These are phyloP conservation scores for Geranomyces michiganensis DNA, from an alignment of 192 early-diverging fungal genomes.

Conservation along the genomic window DNA sequence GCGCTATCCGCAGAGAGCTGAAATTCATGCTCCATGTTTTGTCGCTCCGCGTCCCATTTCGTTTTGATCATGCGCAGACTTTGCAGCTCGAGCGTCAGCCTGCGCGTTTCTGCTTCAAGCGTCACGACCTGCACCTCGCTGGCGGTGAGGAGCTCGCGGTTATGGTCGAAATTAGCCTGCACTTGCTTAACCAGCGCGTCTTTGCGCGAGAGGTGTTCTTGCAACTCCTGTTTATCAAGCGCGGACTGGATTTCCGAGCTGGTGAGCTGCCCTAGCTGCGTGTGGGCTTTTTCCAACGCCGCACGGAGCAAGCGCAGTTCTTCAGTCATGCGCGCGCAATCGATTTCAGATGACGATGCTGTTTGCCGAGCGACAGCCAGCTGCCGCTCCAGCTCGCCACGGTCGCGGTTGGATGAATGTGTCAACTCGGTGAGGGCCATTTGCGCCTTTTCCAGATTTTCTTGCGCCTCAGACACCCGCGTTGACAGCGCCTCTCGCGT, in stretches of 20 bases:
- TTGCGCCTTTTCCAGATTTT: not conserved
- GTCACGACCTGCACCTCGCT: not conserved
- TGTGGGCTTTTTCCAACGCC: not conserved
- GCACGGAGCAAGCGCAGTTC: conserved; percentile 1
- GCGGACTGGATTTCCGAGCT: not conserved
- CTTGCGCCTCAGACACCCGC: not conserved
- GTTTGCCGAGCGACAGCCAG: not conserved
- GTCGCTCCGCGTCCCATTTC: conserved; percentile 1
- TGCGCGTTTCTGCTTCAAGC: not conserved
- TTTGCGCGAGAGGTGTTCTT: not conserved
- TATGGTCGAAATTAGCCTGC: not conserved
- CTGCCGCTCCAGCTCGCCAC: conserved; percentile 7
- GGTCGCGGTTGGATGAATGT: not conserved
- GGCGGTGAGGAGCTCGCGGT: not conserved
- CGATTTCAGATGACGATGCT: not conserved
- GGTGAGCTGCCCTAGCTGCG: not conserved
- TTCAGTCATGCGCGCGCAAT: not conserved
- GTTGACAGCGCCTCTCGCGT: conserved; percentile 3
- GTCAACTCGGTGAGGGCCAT: not conserved
- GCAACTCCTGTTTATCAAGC: not conserved
- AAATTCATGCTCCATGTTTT: not conserved
- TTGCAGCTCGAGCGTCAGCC: not conserved
- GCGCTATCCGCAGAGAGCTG: not conserved
- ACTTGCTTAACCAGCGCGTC: not conserved
- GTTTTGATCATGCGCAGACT: not conserved